A percentile compares a stretch with the other conserved stretches of the same genome.
phyloP scores from a whole-genome alignment of 140 eudicot genomes.

The Anethum foeniculum region DNA sequence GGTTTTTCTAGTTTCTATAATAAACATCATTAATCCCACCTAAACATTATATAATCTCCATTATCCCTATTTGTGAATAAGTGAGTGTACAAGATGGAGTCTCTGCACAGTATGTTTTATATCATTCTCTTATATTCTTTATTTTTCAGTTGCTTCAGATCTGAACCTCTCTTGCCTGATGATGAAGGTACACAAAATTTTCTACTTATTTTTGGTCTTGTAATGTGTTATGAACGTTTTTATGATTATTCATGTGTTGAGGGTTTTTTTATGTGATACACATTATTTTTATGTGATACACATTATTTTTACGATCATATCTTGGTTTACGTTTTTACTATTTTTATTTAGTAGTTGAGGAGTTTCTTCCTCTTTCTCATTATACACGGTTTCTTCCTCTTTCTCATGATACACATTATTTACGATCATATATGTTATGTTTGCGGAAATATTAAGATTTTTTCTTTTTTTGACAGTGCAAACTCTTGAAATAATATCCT shows the following conservation, averaged over 20 bases:
- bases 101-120: not conserved
- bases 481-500: constrained; percentile 47
- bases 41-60: not conserved
- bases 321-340: too few species aligned
- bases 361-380: too few species aligned
- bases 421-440: not conserved
- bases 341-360: too few species aligned
- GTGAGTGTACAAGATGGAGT: not conserved
- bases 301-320: not conserved
- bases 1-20: not conserved
- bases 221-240: not conserved
- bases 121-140: not conserved
- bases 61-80: too few species aligned
- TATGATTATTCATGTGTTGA: too few species aligned
- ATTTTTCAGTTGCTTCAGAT: not conserved
- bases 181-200: not conserved
- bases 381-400: too few species aligned
- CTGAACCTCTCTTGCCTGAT: not conserved
- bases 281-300: not conserved
- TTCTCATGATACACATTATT: not conserved
- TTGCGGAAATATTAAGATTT: not conserved
- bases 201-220: not conserved
- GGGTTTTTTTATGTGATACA: not conserved
- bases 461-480: constrained; percentile 40
- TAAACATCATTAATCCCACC: not conserved